These are phyloP conservation scores for Odontarrhena argentea DNA, from an alignment of 345 rosid genomes.

Conservation along the genomic window DNA sequence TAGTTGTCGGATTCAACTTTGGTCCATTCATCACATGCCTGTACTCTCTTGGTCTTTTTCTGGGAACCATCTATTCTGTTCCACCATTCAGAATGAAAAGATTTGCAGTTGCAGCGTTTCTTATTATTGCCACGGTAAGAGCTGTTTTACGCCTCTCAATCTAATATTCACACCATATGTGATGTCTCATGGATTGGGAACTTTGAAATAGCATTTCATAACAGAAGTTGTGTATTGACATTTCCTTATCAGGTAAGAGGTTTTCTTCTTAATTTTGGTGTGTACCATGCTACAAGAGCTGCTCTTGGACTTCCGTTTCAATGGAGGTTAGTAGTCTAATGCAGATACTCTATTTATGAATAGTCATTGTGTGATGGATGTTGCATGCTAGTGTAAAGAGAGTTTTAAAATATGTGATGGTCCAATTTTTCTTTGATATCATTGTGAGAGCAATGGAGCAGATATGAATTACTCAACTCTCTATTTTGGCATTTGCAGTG, in stretches of 20 bases:
- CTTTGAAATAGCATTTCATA: neutral
- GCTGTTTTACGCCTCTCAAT: conserved; percentile 24
- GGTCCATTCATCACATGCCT: conserved; percentile 83
- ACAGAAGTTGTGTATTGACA: conserved; percentile 11
- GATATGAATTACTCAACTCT: conserved; percentile 9
- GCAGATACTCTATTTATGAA: neutral
- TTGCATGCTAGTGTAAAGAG: conserved; percentile 8
- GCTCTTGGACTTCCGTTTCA: conserved; percentile 91
- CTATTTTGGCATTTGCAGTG: conserved; percentile 51
- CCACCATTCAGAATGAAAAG: conserved; percentile 96
- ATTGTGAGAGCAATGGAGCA: neutral
- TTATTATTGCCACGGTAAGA: conserved; percentile 83
- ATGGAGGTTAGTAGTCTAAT: conserved; percentile 65
- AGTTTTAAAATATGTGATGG: conserved; percentile 9
- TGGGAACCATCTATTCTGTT: conserved; percentile 95
- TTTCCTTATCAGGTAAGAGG: conserved; percentile 72
- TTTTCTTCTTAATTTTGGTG: conserved; percentile 94
- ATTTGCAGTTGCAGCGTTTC: conserved; percentile 89
- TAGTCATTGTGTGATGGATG: conserved; percentile 1
- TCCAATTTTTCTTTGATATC: conserved; percentile 5
- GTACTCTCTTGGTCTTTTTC: conserved; percentile 79
- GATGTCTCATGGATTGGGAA: neutral
- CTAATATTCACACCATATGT: conserved; percentile 9
- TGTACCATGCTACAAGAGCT: conserved; percentile 87
- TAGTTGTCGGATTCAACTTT: conserved; percentile 73